These are phyloP conservation scores for Metschnikowia reukaufii DNA, from an alignment of 805 yeast genomes.

Conservation along the genomic window DNA sequence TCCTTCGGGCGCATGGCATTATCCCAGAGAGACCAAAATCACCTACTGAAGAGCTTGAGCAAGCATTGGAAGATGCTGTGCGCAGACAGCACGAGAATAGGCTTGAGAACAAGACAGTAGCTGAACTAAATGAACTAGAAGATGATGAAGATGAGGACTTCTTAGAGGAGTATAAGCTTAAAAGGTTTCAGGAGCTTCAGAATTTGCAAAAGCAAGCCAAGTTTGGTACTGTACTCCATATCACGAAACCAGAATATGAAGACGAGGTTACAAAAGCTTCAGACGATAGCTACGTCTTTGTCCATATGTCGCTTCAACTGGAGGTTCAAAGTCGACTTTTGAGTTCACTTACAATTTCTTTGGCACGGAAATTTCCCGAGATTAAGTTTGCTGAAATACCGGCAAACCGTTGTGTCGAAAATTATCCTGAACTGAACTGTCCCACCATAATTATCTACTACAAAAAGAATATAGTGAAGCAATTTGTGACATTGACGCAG, in stretches of 20 bases:
- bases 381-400: slow-evolving; percentile 89
- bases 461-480: slow-evolving; percentile 75
- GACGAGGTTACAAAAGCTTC: slow-evolving; percentile 84
- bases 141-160: slow-evolving; percentile 95
- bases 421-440: slow-evolving; percentile 85
- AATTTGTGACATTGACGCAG: slow-evolving; percentile 74
- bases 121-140: slow-evolving; percentile 83
- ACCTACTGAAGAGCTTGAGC: slow-evolving; percentile 83
- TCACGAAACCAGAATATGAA: slow-evolving; percentile 86
- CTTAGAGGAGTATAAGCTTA: slow-evolving; percentile 69
- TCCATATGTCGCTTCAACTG: slow-evolving; percentile 72
- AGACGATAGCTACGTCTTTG: slow-evolving; percentile 58
- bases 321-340: slow-evolving; percentile 73
- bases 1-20: slow-evolving; percentile 82
- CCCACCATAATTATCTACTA: slow-evolving; percentile 87
- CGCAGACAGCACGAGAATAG: slow-evolving; percentile 78
- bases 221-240: slow-evolving; percentile 75
- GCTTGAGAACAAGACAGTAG: slow-evolving; percentile 70
- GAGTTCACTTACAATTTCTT: slow-evolving; percentile 50
- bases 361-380: slow-evolving; percentile 73
- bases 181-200: slow-evolving; percentile 73
- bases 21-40: slow-evolving; percentile 91
- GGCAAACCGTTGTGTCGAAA: slow-evolving; percentile 88
- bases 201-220: slow-evolving; percentile 54
- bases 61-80: slow-evolving; percentile 81